These are phyloP conservation scores for Tripterygium wilfordii DNA, from an alignment of 177 flowering plant genomes.

Conservation along the genomic window DNA sequence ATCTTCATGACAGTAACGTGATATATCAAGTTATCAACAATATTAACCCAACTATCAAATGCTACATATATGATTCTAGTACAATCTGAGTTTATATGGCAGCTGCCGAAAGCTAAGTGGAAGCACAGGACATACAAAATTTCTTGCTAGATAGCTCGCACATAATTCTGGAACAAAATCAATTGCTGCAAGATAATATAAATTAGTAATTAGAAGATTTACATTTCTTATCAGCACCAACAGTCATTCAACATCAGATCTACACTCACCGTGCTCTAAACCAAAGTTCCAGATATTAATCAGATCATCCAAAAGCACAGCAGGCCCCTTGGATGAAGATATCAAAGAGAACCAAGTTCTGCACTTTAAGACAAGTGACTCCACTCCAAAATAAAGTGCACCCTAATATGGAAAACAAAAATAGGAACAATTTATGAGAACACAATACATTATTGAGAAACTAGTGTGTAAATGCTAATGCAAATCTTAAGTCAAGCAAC, in stretches of 20 bases:
- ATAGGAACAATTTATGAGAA: too few species aligned
- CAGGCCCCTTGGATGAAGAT: constrained; percentile 16
- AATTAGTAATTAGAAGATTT: too few species aligned
- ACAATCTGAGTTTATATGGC: not conserved
- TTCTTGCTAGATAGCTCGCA: constrained; percentile 55
- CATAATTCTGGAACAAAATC: constrained; percentile 48
- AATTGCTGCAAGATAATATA: constrained; percentile 48
- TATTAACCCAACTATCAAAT: not conserved
- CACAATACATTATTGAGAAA: too few species aligned
- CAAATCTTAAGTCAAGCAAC: too few species aligned
- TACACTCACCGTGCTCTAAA: constrained; percentile 47
- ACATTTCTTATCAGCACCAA: not conserved
- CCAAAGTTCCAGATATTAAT: constrained; percentile 57
- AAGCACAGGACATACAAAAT: constrained; percentile 54
- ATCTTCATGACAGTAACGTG: too few species aligned
- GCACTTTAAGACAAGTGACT: constrained; percentile 44
- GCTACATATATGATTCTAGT: too few species aligned
- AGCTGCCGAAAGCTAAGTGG: constrained; percentile 9
- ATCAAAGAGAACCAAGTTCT: constrained; percentile 46
- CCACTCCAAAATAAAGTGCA: constrained; percentile 73
- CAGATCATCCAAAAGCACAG: constrained; percentile 27
- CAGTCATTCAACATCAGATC: not conserved
- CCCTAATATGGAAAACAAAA: constrained; percentile 29
- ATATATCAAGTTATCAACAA: not conserved
- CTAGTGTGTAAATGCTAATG: too few species aligned